Evolutionary conservation across 2,329 filamentous ascomycete species (phyloP).

Genomic region (Ophidiomyces ophidiicola): DNA sequence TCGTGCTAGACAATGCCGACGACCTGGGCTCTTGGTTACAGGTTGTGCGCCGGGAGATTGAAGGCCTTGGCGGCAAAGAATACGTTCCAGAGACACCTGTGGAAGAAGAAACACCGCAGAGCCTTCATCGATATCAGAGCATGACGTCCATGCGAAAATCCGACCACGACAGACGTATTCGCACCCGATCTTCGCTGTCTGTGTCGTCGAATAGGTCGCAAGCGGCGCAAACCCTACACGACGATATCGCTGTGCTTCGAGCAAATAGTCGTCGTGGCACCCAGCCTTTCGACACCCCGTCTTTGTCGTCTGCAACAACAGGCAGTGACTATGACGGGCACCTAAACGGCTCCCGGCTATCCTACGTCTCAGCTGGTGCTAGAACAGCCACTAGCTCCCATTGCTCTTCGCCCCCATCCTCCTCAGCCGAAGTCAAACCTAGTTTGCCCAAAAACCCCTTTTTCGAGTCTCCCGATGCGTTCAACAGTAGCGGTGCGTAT

Average conservation of each 20-base stretch:
- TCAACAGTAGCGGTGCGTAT: neutral
- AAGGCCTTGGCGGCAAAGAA: slow-evolving; percentile 35
- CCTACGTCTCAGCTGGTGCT: slow-evolving; percentile 17
- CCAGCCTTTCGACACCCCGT: slow-evolving; percentile 16
- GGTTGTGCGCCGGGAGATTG: slow-evolving; percentile 36
- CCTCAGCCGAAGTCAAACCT: slow-evolving; percentile 19
- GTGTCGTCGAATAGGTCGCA: slow-evolving; percentile 5
- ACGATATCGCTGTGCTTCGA: slow-evolving; percentile 11
- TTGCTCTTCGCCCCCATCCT: slow-evolving; percentile 19
- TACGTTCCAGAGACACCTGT: slow-evolving; percentile 28
- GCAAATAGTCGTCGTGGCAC: slow-evolving; percentile 17
- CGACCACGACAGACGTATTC: neutral
- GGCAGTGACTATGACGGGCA: slow-evolving; percentile 17
- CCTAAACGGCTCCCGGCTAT: slow-evolving; percentile 17
- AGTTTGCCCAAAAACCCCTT: slow-evolving; percentile 2
- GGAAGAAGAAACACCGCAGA: slow-evolving; percentile 3
- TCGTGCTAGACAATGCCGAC: slow-evolving; percentile 34
- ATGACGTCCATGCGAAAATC: slow-evolving; percentile 3
- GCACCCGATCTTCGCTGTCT: slow-evolving; percentile 3
- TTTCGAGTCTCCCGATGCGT: slow-evolving; percentile 6
- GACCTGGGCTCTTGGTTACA: slow-evolving; percentile 36
- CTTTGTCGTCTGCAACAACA: slow-evolving; percentile 17
- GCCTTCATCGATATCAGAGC: slow-evolving; percentile 12
- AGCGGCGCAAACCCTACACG: neutral
- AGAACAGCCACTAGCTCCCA: slow-evolving; percentile 20